Percentiles rank a stretch among this genome's conserved stretches.
phyloP scores from a whole-genome alignment of 78 protist genomes.

The Creolimax fragrantissima region DNA sequence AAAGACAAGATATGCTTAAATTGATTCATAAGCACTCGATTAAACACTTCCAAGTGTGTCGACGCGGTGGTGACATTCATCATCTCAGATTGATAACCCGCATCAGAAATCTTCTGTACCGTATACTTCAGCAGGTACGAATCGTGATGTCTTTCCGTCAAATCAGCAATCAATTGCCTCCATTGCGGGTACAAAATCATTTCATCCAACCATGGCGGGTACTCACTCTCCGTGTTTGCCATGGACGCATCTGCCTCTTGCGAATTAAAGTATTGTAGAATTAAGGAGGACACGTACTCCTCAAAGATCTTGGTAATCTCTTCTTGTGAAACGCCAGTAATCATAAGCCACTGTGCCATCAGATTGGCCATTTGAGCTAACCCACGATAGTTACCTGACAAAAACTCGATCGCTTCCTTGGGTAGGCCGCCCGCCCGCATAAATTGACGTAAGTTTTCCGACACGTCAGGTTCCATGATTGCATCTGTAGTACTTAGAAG shows the following conservation, averaged over 20 bases:
- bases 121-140: neutral
- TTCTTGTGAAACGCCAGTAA: neutral
- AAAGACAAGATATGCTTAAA: neutral
- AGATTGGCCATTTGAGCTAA: constrained; percentile 5
- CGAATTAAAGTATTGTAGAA: neutral
- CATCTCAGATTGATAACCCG: neutral
- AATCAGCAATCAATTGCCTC: neutral
- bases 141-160: neutral
- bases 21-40: neutral
- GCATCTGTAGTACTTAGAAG: neutral
- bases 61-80: neutral
- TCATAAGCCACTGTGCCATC: neutral
- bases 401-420: neutral
- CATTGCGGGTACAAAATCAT: neutral
- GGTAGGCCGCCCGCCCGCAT: neutral
- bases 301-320: neutral
- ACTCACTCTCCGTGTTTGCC: neutral
- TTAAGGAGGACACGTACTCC: neutral
- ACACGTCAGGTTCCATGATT: neutral
- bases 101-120: constrained; percentile 5
- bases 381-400: neutral
- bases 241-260: neutral
- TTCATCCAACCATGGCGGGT: neutral
- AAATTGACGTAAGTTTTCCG: neutral
- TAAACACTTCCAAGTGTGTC: neutral